phyloP scores from a whole-genome alignment of 768 basidiomycete species.

The Lactarius psammicola region DNA sequence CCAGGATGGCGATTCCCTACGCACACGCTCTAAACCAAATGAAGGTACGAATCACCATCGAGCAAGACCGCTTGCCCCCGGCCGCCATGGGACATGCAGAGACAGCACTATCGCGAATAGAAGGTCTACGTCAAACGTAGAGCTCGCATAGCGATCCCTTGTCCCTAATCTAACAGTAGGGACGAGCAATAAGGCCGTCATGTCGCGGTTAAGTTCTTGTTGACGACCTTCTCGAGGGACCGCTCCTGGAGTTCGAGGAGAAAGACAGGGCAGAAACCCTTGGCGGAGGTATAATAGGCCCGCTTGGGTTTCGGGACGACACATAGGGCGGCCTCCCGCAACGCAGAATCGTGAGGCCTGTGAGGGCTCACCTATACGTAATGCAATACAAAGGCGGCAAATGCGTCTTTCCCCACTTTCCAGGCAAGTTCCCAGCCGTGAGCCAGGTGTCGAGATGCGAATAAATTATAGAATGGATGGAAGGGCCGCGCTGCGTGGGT shows the following conservation, averaged over 20 bases:
- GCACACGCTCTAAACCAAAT: neutral
- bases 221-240: neutral
- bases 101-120: too few relatives aligned
- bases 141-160: too few relatives aligned
- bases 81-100: too few relatives aligned
- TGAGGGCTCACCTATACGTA: neutral
- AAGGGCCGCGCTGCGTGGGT: neutral
- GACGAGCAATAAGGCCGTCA: too few relatives aligned
- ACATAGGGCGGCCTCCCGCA: neutral
- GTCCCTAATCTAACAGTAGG: too few relatives aligned
- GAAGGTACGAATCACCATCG: neutral
- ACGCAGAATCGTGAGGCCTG: too few relatives aligned
- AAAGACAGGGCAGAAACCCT: neutral
- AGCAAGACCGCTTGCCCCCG: neutral
- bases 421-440: neutral
- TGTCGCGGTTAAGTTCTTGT: too few relatives aligned
- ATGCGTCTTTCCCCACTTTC: neutral
- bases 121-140: too few relatives aligned
- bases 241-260: neutral
- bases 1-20: neutral
- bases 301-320: neutral
- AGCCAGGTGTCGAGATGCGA: neutral
- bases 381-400: neutral
- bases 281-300: neutral
- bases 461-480: neutral